Evolutionary conservation across 2,329 filamentous ascomycete genomes (phyloP), one percentile per base, ranked within the genome.

Genomic region (Exutisphaerella laricina): DNA sequence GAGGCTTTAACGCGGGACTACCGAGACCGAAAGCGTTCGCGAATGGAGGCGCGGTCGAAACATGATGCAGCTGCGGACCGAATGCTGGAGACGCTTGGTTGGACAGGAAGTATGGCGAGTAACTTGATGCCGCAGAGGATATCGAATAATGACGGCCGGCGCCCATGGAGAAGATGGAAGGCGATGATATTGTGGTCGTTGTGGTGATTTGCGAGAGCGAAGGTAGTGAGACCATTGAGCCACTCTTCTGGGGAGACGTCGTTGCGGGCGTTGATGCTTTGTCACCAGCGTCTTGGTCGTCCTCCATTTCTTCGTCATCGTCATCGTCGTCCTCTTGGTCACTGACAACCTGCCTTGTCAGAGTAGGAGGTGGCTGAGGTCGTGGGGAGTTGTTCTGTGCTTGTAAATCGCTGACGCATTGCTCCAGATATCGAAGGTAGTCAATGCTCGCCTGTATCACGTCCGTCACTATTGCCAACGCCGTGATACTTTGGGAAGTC

Each of bases 401-500:
- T 63, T 95, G 88, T 42, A 97, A 73, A 58, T 90, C 85, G 22
- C 75, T 66, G 26, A 96, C 80, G 58, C 90, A 97, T 61, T 88
- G 83, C 63, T 97, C 86, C 10, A 98, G 77, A 62, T 98, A 98
- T 47, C 86, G 84, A 51, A 97, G 80, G 58, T 98, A 97, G 57
- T 97, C 92, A 48, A 97, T 97, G 34, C 88, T 92, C 4, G 90
- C 90, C 88, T 95, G 51, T 33, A 18, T 14, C 14, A 12, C 31
- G 18, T 52, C 36, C 48, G 41, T 17, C 16, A 38, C 13, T 14
- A 16, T n/a, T n/a, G n/a, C 16, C 9, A 28, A 13, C 5, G n/a
- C 17, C 14, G 3, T 13, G n/a, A 13, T 14, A 4, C 29, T 13
- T 18, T 8, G 5, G 9, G n/a, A 3, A n/a, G 14, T 32, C 9